Base-by-base conservation (phyloP, 2,329 filamentous ascomycete species). In the Sporothrix protearum region DNA sequence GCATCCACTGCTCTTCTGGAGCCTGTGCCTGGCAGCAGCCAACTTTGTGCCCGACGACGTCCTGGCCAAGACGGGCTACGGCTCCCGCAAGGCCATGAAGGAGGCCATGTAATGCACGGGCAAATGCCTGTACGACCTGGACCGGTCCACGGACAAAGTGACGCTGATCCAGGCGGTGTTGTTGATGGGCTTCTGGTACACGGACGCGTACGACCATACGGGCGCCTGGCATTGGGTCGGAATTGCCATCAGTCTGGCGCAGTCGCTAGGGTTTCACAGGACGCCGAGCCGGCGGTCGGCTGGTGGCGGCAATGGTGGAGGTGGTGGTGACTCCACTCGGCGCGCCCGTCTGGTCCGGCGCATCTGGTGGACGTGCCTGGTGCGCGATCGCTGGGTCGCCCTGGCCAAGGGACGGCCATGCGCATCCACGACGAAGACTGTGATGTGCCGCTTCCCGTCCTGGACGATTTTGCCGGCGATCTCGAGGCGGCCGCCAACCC, bases 191-290 rank as follows among this genome's bases (percentile, higher is more conserved):
- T 83, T 82, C 70, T 84, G 80, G 78, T 82, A 82, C 66, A 79
- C 79, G 0, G 79, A 82, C 49, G 76, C 79, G 0, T 80, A 83
- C 64, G 81, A 83, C 66, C 78, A 81, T 14, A 78, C 77, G 9
- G 80, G 82, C 10, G 79, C 82, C 0, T 84, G 82, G 82, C 81
- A 83, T 70, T 84, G 83, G 82, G 81, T 79, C 3, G 81, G 83
- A n/a, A 78, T 82, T 30, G 82, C 82, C 5, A 80, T 84, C 67
- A 79, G 77, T 36, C 77, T 84, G 2, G 81, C 79, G 19, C 82
- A 84, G 36, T 81, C 80, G 3, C 78, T 83, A 1, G 83, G 83
- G 0, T 76, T 84, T 0, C 82, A 84, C 73, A 80, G 80, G 1
- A 19, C n/a, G 30, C 68, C 63, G 2, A 14, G 33, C 19, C 12